These are phyloP conservation scores for Saccharomycopsis sp. DNA, from an alignment of 805 yeast species.

Conservation along the genomic window DNA sequence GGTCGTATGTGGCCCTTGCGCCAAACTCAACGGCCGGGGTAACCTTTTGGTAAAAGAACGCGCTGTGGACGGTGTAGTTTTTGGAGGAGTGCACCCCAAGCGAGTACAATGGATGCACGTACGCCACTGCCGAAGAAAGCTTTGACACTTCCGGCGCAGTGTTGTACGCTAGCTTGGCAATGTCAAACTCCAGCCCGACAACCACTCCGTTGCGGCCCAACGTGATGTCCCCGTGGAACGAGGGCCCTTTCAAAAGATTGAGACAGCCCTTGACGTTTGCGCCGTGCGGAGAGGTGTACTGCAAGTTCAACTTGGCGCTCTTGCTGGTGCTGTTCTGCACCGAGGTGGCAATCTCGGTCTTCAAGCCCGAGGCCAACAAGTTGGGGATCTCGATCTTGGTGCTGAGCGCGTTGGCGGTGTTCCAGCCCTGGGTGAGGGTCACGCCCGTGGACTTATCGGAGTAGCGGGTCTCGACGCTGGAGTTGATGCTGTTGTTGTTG, in stretches of 20 bases:
- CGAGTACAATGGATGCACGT: constrained; percentile 80
- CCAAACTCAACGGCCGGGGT: constrained; percentile 90
- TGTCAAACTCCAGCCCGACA: constrained; percentile 97
- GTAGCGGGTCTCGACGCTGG: constrained; percentile 85
- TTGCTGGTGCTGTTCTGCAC: constrained; percentile 76
- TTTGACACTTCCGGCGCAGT: constrained; percentile 73
- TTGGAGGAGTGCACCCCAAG: constrained; percentile 63
- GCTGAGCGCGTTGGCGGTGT: constrained; percentile 82
- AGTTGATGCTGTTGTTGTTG: constrained; percentile 72
- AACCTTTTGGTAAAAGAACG: constrained; percentile 95
- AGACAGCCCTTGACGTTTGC: constrained; percentile 91
- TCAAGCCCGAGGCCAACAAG: constrained; percentile 89
- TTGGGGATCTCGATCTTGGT: constrained; percentile 90
- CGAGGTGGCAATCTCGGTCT: constrained; percentile 82
- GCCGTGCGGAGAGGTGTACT: constrained; percentile 84
- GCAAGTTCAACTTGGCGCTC: constrained; percentile 82
- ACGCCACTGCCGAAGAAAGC: constrained; percentile 90
- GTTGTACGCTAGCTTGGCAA: constrained; percentile 58
- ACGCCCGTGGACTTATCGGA: constrained; percentile 88
- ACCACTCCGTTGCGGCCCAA: constrained; percentile 93
- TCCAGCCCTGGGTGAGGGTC: constrained; percentile 95
- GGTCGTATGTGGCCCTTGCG: constrained; percentile 94
- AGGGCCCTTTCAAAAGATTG: constrained; percentile 90
- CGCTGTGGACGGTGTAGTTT: constrained; percentile 82
- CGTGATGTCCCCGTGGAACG: constrained; percentile 88